phyloP scores from a whole-genome alignment of 805 yeast species.

The Myxozyma lipomycoides region DNA sequence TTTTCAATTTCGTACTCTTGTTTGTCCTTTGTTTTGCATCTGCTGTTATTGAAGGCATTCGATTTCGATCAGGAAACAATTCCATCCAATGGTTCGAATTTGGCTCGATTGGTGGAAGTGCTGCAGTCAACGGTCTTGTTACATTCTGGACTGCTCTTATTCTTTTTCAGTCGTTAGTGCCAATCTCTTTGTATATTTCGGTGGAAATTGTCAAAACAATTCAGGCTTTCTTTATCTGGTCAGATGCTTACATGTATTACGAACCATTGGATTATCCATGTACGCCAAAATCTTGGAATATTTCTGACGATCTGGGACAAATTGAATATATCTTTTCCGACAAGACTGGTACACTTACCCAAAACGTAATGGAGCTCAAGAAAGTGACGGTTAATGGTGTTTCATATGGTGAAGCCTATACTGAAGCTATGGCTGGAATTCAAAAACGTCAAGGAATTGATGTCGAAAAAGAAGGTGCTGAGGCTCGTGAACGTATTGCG shows the following conservation, averaged over 20 bases:
- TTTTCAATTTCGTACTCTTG: slow-evolving; percentile 57
- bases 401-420: slow-evolving; percentile 69
- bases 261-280: slow-evolving; percentile 68
- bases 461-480: slow-evolving; percentile 46
- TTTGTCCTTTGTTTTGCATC: slow-evolving; percentile 65
- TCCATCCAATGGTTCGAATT: slow-evolving; percentile 59
- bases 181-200: slow-evolving; percentile 73
- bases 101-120: slow-evolving; percentile 53
- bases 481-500: slow-evolving; percentile 43
- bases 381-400: slow-evolving; percentile 68
- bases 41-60: slow-evolving; percentile 67
- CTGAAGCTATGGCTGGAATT: slow-evolving; percentile 72
- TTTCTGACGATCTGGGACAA: slow-evolving; percentile 80
- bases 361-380: slow-evolving; percentile 77
- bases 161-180: slow-evolving; percentile 71
- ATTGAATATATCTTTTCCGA: slow-evolving; percentile 78
- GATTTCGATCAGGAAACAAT: slow-evolving; percentile 43
- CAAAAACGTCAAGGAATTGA: slow-evolving; percentile 63
- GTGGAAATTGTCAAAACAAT: slow-evolving; percentile 74
- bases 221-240: slow-evolving; percentile 70
- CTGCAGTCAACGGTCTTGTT: slow-evolving; percentile 63
- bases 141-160: slow-evolving; percentile 69
- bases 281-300: slow-evolving; percentile 76
- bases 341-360: slow-evolving; percentile 80
- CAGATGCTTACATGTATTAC: slow-evolving; percentile 68